Percentiles rank a stretch among this genome's conserved stretches.
Conservation (phyloP, 177 flowering plant species). For the Telopea speciosissima region DNA sequence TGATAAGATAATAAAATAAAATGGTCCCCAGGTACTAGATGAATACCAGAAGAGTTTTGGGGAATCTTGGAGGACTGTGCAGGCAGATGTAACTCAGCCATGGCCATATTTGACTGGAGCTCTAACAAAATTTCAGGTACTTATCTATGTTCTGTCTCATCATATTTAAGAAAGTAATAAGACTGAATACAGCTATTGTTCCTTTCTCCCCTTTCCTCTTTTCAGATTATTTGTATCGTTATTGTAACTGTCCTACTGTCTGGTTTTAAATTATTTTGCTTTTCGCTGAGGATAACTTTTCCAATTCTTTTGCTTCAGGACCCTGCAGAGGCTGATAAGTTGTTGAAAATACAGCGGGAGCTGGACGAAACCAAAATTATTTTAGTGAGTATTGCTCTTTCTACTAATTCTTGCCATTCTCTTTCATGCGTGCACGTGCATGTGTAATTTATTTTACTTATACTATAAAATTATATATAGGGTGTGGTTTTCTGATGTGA, state of each 20-base stretch:
- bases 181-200: no score
- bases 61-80: conserved; percentile 74
- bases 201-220: background rate
- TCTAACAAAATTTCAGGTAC: conserved; percentile 80
- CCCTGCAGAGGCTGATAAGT: conserved; percentile 98
- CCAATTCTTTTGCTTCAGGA: conserved; percentile 40
- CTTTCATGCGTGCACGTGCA: no score
- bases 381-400: conserved; percentile 56
- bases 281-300: background rate
- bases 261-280: background rate
- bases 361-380: conserved; percentile 99
- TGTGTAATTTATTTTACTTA: no score
- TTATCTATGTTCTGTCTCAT: background rate
- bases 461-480: no score
- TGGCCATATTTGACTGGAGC: conserved; percentile 90
- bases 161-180: background rate
- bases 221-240: background rate
- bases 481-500: no score
- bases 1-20: background rate
- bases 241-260: background rate
- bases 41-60: conserved; percentile 90
- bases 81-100: conserved; percentile 57
- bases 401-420: no score
- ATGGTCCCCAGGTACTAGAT: conserved; percentile 57
- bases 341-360: conserved; percentile 89